Evolutionary conservation across 2,329 filamentous ascomycete genomes (phyloP).

Genomic region (Thelonectria discophora): DNA sequence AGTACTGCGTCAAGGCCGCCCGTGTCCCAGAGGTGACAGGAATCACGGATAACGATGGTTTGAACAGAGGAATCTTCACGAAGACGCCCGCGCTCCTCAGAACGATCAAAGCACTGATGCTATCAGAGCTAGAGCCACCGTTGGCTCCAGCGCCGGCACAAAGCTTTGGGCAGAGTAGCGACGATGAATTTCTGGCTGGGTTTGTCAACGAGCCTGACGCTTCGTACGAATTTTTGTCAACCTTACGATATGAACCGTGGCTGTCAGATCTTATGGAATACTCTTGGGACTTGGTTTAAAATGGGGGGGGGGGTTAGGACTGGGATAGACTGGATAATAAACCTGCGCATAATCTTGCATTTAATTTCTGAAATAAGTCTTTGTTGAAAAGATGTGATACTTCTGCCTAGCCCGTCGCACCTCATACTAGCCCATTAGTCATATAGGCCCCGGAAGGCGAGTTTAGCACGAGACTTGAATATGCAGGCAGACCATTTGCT

Average conservation of each 20-base stretch:
- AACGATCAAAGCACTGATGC: conserved; percentile 27
- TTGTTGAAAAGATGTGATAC: no score
- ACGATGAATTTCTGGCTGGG: neutral
- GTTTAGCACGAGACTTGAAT: no score
- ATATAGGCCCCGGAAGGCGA: no score
- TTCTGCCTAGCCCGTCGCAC: no score
- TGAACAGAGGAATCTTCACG: conserved; percentile 24
- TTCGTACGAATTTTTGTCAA: conserved; percentile 16
- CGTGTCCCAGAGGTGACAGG: conserved; percentile 8
- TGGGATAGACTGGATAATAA: no score
- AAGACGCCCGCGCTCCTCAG: conserved; percentile 19
- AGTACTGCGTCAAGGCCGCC: conserved; percentile 12
- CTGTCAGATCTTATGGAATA: conserved; percentile 21
- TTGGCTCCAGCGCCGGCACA: neutral
- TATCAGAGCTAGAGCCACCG: conserved; percentile 19
- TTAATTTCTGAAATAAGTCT: no score
- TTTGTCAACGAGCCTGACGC: neutral
- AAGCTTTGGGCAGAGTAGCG: neutral
- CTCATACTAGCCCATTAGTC: no score
- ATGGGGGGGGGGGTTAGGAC: no score
- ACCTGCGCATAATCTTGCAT: no score
- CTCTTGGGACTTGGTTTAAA: conserved; percentile 17
- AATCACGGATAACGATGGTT: conserved; percentile 17
- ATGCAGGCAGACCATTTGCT: no score
- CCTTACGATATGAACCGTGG: conserved; percentile 24